Percentiles rank a stretch among this genome's conserved stretches.
Conservation (phyloP, 768 basidiomycete genomes). For the Panellus pusillus region DNA sequence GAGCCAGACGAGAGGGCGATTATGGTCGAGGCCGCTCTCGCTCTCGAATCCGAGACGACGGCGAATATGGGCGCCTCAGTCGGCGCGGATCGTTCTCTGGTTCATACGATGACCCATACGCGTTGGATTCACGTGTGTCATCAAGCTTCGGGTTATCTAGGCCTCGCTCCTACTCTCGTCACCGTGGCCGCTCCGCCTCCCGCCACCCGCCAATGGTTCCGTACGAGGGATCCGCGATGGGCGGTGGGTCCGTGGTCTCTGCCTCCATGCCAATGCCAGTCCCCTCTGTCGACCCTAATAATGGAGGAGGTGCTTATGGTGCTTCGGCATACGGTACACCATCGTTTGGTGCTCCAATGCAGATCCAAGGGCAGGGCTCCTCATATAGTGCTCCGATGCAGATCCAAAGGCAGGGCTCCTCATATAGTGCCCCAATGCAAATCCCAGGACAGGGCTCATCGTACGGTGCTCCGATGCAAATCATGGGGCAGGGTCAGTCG, state of each 20-base stretch:
- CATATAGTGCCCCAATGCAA: slow-evolving; percentile 13
- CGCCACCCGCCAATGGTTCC: slow-evolving; percentile 23
- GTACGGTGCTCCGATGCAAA: slow-evolving; percentile 14
- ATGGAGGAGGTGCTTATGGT: neutral
- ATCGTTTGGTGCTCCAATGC: neutral
- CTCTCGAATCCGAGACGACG: slow-evolving; percentile 30
- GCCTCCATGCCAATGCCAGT: slow-evolving; percentile 9
- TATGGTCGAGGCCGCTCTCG: slow-evolving; percentile 28
- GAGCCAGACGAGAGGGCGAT: slow-evolving; percentile 36
- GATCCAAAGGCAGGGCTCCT: slow-evolving; percentile 18
- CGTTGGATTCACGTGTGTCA: slow-evolving; percentile 30
- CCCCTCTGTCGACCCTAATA: slow-evolving; percentile 1
- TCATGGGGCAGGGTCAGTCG: slow-evolving; percentile 22
- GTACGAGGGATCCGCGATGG: slow-evolving; percentile 22
- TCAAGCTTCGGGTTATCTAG: neutral
- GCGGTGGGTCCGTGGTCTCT: slow-evolving; percentile 13
- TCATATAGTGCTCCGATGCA: slow-evolving; percentile 18
- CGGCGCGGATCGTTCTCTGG: slow-evolving; percentile 21
- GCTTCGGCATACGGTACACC: slow-evolving; percentile 3
- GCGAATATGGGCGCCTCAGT: neutral
- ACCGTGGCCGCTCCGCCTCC: slow-evolving; percentile 37
- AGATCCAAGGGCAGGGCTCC: slow-evolving; percentile 22
- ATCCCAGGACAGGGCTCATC: slow-evolving; percentile 23
- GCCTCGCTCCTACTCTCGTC: slow-evolving; percentile 24
- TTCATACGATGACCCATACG: slow-evolving; percentile 35